Conservation (phyloP, 352 stramenopile genomes). For the Pythium sp. region DNA sequence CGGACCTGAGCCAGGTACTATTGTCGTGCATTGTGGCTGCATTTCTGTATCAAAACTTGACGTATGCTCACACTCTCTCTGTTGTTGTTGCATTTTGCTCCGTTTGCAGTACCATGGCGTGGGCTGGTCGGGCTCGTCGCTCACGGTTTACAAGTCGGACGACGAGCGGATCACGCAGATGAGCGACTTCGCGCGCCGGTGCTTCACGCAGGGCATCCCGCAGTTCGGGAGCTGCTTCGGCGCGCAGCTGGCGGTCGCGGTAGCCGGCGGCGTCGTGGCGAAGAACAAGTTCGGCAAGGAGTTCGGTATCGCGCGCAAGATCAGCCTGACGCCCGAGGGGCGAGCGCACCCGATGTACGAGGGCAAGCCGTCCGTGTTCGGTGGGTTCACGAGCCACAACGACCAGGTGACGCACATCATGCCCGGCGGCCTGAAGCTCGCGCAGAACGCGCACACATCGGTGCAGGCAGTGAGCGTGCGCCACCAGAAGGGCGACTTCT, state of each 20-base stretch:
- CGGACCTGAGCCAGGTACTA: constrained; percentile 49
- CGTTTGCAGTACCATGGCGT: constrained; percentile 57
- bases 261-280: constrained; percentile 46
- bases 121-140: constrained; percentile 74
- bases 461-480: constrained; percentile 57
- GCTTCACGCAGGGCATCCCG: constrained; percentile 50
- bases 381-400: constrained; percentile 75
- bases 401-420: constrained; percentile 67
- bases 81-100: neutral
- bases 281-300: constrained; percentile 73
- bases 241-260: constrained; percentile 55
- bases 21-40: neutral
- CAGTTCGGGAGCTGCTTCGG: constrained; percentile 82
- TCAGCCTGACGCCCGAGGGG: constrained; percentile 47
- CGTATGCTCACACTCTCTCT: neutral
- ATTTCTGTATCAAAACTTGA: neutral
- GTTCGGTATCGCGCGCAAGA: constrained; percentile 65
- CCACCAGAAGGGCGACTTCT: constrained; percentile 72
- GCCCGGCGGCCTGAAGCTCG: constrained; percentile 45
- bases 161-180: constrained; percentile 50
- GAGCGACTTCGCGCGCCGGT: constrained; percentile 34
- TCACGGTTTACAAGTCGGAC: constrained; percentile 56
- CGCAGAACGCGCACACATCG: constrained; percentile 52
- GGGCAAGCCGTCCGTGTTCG: constrained; percentile 65
- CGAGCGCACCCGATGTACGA: constrained; percentile 74